Evolutionary conservation across 23 red algal genomes (phyloP).

Genomic region (Gracilaria gracilis): DNA sequence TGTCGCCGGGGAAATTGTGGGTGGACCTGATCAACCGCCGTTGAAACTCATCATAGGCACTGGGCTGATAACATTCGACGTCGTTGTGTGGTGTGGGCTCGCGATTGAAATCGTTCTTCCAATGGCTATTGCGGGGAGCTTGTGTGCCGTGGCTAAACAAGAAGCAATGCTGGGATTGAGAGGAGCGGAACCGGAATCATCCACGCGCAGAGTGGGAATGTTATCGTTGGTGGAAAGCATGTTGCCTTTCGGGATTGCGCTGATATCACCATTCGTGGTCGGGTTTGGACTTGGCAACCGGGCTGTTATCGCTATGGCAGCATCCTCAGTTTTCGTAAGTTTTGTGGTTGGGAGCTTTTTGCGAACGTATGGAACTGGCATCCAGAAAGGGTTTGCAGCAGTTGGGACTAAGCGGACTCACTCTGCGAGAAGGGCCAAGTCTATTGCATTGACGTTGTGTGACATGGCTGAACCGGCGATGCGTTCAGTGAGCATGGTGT

Average conservation of each 20-base stretch:
- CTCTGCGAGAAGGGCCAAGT: conserved; percentile 51
- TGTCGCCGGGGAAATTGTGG: conserved; percentile 47
- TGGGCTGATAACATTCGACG: background rate
- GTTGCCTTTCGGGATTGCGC: conserved; percentile 62
- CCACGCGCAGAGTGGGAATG: background rate
- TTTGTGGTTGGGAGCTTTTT: background rate
- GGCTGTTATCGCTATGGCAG: conserved; percentile 48
- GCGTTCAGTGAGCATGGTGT: conserved; percentile 79
- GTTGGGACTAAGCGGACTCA: background rate
- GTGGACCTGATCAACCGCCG: conserved; percentile 63
- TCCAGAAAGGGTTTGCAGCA: background rate
- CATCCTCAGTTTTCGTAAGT: background rate
- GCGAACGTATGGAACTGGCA: background rate
- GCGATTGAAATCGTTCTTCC: background rate
- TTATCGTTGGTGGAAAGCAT: conserved; percentile 19
- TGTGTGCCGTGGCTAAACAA: background rate
- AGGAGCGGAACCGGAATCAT: background rate
- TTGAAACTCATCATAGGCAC: background rate
- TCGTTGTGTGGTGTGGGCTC: background rate
- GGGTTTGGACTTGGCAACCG: conserved; percentile 86
- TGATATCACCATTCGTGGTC: conserved; percentile 86
- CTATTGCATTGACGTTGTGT: conserved; percentile 75
- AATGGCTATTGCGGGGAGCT: background rate
- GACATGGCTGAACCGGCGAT: conserved; percentile 82
- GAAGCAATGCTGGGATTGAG: background rate